Conservation (phyloP, 2,329 filamentous ascomycete species). For the Ceratocystis lukuohia region DNA sequence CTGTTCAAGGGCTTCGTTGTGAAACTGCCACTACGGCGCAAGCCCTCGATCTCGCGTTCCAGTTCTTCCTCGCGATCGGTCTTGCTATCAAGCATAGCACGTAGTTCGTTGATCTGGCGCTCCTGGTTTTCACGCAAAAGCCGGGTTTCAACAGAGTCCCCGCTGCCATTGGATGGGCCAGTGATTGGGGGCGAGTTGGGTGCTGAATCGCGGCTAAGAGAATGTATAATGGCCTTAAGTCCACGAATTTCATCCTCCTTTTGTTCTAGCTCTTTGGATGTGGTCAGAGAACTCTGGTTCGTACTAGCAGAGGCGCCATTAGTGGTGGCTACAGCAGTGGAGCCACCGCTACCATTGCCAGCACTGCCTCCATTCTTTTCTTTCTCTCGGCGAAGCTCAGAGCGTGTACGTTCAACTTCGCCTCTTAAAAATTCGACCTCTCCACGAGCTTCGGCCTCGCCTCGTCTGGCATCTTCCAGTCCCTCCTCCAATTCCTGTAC, state of each 20-base stretch:
- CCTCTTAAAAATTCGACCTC: conserved; percentile 93
- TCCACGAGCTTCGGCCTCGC: conserved; percentile 86
- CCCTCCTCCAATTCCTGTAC: conserved; percentile 96
- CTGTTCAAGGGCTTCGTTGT: conserved; percentile 18
- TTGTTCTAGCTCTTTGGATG: conserved; percentile 70
- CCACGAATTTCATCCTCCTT: conserved; percentile 96
- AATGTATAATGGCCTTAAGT: conserved; percentile 95
- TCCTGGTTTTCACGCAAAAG: conserved; percentile 57
- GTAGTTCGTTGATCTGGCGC: conserved; percentile 65
- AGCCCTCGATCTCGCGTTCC: conserved; percentile 61
- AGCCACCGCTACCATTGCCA: conserved; percentile 36
- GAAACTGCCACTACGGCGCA: conserved; percentile 37
- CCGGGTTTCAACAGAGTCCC: conserved; percentile 42
- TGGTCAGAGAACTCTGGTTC: background rate
- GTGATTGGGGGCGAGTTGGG: conserved; percentile 27
- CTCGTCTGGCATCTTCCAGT: conserved; percentile 81
- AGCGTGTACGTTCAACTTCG: conserved; percentile 81
- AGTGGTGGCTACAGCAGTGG: background rate
- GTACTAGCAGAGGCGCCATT: conserved; percentile 10
- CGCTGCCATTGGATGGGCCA: conserved; percentile 33
- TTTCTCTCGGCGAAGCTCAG: conserved; percentile 75
- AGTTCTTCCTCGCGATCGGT: conserved; percentile 63
- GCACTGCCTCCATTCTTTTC: conserved; percentile 53
- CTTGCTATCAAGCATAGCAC: conserved; percentile 57
- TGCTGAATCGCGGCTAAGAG: conserved; percentile 61